Evolutionary conservation across 345 rosid genomes (phyloP).

Genomic region (Pugionium dolabratum): DNA sequence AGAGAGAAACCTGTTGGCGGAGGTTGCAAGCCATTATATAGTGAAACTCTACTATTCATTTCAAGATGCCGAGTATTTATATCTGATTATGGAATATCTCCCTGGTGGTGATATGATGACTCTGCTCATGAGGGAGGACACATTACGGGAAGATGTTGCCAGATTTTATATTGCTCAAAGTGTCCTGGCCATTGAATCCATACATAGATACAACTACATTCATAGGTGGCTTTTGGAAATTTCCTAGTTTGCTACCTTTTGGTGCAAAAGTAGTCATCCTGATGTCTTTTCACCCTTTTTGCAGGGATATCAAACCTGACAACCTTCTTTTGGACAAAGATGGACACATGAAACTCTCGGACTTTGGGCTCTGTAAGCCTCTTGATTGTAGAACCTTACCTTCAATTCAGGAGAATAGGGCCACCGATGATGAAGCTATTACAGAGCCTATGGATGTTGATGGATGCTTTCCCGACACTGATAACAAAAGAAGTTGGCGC

Average conservation of each 20-base stretch:
- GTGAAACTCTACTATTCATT: constrained; percentile 95
- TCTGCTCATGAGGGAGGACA: constrained; percentile 89
- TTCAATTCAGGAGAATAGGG: constrained; percentile 75
- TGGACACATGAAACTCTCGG: constrained; percentile 98
- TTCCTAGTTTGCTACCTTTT: constrained; percentile 26
- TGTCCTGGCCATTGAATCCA: constrained; percentile 92
- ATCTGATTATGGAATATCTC: constrained; percentile 94
- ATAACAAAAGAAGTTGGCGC: constrained; percentile 76
- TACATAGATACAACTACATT: constrained; percentile 87
- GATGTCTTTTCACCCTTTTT: constrained; percentile 26
- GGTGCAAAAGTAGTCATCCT: constrained; percentile 1
- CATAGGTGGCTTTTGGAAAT: constrained; percentile 65
- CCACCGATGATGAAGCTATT: constrained; percentile 62
- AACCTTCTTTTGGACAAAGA: constrained; percentile 91
- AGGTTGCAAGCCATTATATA: constrained; percentile 94
- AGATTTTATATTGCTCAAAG: constrained; percentile 93
- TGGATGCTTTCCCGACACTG: constrained; percentile 71
- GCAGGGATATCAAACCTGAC: constrained; percentile 94
- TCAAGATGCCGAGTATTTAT: constrained; percentile 89
- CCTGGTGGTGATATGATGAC: constrained; percentile 99
- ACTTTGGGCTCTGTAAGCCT: constrained; percentile 98
- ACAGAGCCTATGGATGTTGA: constrained; percentile 90
- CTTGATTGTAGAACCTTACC: constrained; percentile 81
- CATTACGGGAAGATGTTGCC: constrained; percentile 79
- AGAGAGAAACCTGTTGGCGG: constrained; percentile 96